phyloP scores from a whole-genome alignment of 257 asterid genomes.

The Anisodus acutangulus region DNA sequence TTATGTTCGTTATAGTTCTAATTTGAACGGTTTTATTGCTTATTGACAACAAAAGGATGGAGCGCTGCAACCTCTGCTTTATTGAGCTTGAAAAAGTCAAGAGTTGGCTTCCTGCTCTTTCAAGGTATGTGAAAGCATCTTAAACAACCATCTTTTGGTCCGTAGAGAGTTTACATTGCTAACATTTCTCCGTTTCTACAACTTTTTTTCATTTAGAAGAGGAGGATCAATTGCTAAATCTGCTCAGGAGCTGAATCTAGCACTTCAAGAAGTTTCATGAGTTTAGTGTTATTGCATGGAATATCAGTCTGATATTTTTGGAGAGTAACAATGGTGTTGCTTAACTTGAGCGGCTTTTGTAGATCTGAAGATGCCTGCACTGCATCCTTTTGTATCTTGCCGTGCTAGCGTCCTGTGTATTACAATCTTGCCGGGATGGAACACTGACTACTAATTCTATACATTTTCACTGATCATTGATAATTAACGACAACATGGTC shows the following conservation, averaged over 20 bases:
- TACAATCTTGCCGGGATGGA: conserved; percentile 27
- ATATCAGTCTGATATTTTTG: not conserved
- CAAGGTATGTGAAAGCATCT: conserved; percentile 56
- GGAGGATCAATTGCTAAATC: conserved; percentile 92
- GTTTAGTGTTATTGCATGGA: conserved; percentile 43
- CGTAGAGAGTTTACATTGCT: not conserved
- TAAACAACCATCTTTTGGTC: not conserved
- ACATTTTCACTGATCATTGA: not conserved
- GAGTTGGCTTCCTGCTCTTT: conserved; percentile 63
- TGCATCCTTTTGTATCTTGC: conserved; percentile 18
- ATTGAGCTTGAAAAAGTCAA: conserved; percentile 93
- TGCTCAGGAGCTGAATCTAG: conserved; percentile 83
- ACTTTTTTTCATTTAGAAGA: conserved; percentile 57
- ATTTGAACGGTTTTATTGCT: conserved; percentile 30
- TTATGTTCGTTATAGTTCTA: not conserved
- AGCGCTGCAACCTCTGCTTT: conserved; percentile 86
- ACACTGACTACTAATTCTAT: conserved; percentile 31
- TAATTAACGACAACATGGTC: conserved; percentile 5
- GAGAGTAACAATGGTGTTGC: conserved; percentile 27
- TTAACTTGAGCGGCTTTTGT: not conserved
- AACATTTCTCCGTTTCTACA: conserved; percentile 25
- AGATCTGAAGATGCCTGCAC: conserved; percentile 15
- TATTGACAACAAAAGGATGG: conserved; percentile 61
- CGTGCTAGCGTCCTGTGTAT: not conserved
- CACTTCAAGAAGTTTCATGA: conserved; percentile 77